Conservation (phyloP, 768 basidiomycete species). For the Cystoderma amianthinum region DNA sequence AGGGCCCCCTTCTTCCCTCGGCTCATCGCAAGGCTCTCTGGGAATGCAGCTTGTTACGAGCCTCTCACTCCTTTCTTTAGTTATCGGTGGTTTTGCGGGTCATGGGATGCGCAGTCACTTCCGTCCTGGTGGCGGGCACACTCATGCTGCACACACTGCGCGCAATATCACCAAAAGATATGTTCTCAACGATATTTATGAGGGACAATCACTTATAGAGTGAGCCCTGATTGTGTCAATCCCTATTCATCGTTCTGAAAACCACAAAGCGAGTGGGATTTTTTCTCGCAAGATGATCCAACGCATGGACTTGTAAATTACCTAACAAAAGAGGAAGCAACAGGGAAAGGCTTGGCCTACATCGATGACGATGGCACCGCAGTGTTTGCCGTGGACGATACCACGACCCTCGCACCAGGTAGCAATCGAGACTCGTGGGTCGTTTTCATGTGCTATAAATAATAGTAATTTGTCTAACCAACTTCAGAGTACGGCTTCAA, state of each 20-base stretch:
- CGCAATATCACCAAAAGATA: no score
- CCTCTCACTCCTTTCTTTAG: no score
- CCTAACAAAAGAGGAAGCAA: constrained; percentile 38
- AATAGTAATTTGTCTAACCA: no score
- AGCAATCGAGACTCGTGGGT: constrained; percentile 49
- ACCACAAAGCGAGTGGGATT: constrained; percentile 53
- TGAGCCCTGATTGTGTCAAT: constrained; percentile 18
- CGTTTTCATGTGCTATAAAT: constrained; percentile 5
- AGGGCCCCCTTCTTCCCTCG: no score
- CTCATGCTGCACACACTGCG: no score
- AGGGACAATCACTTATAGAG: constrained; percentile 56
- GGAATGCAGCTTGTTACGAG: no score
- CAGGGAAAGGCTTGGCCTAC: constrained; percentile 47
- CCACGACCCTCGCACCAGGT: constrained; percentile 36
- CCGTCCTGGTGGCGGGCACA: no score
- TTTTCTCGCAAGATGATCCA: constrained; percentile 58
- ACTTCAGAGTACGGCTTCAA: constrained; percentile 57
- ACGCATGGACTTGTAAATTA: constrained; percentile 68
- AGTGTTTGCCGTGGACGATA: constrained; percentile 59
- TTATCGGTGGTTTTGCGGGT: no score
- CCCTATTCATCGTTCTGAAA: constrained; percentile 1
- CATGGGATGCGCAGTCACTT: no score
- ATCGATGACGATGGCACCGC: constrained; percentile 52
- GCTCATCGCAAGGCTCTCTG: no score
- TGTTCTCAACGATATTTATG: constrained; percentile 25